Evolutionary conservation across 306 rosid genomes (phyloP).

Genomic region (Gillenia trifoliata): DNA sequence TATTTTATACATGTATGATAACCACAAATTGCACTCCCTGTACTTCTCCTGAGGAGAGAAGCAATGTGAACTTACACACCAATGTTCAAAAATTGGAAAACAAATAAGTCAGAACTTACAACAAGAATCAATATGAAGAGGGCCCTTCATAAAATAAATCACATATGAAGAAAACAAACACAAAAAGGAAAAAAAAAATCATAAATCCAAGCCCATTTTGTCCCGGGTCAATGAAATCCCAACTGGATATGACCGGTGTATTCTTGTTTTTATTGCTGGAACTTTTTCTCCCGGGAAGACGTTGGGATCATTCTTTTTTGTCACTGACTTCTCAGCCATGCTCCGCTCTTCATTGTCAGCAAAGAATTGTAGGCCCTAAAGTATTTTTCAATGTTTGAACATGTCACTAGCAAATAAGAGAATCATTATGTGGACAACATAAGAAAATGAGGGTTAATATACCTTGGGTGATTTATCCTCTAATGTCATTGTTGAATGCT

Average conservation of each 20-base stretch:
- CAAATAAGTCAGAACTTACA: background rate
- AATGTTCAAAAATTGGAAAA: background rate
- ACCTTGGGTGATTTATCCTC: conserved; percentile 46
- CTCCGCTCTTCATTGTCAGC: conserved; percentile 29
- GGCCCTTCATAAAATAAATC: background rate
- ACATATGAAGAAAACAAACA: background rate
- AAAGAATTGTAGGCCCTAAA: conserved; percentile 52
- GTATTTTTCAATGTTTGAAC: background rate
- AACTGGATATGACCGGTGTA: conserved; percentile 44
- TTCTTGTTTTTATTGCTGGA: conserved; percentile 22
- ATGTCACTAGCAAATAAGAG: background rate
- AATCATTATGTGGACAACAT: background rate
- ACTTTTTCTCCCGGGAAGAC: conserved; percentile 17
- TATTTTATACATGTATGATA: background rate
- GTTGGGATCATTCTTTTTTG: conserved; percentile 7
- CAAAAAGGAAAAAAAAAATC: background rate
- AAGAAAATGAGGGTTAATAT: background rate
- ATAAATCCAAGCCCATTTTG: conserved; percentile 15
- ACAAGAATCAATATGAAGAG: conserved; percentile 2
- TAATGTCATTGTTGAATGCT: conserved; percentile 22
- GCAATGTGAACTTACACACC: background rate
- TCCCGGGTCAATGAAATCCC: conserved; percentile 33
- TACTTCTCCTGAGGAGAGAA: background rate
- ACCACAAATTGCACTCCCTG: background rate
- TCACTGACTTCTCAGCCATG: background rate